These are phyloP conservation scores for Bryoerythrophyllum caledonicum DNA, from an alignment of 225 moss, liverwort and hornwort species.

Conservation along the genomic window DNA sequence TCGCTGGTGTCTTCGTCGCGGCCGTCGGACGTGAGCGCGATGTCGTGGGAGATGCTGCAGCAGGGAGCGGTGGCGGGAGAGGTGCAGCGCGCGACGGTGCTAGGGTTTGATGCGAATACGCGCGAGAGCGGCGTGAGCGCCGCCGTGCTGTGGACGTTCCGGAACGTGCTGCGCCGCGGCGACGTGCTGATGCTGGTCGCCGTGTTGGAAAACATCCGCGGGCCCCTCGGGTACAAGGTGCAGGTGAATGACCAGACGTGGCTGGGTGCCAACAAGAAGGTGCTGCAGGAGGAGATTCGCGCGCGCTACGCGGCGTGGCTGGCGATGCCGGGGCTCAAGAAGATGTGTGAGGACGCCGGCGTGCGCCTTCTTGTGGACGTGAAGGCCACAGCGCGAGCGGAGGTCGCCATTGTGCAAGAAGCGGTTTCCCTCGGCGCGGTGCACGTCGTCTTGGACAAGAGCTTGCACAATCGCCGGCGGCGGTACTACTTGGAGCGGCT, in stretches of 20 bases:
- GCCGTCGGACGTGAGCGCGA: conserved; percentile 30
- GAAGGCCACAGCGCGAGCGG: conserved; percentile 20
- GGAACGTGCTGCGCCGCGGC: conserved; percentile 24
- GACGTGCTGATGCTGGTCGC: conserved; percentile 40
- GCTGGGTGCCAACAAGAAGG: conserved; percentile 41
- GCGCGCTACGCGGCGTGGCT: conserved; percentile 18
- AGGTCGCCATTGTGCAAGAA: conserved; percentile 38
- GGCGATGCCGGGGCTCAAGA: conserved; percentile 22
- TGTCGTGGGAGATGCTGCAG: background rate
- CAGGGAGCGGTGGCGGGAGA: background rate
- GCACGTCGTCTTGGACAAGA: conserved; percentile 57
- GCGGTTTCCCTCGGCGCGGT: conserved; percentile 24
- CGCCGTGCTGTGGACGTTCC: conserved; percentile 32
- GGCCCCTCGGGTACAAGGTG: conserved; percentile 47
- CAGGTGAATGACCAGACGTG: conserved; percentile 49
- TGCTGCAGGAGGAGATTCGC: conserved; percentile 20
- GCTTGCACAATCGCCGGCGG: conserved; percentile 42
- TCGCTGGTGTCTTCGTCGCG: conserved; percentile 28
- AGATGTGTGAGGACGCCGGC: conserved; percentile 24
- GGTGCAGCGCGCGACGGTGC: conserved; percentile 20
- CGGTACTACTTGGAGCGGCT: conserved; percentile 44
- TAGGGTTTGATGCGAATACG: conserved; percentile 46
- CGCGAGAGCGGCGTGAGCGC: conserved; percentile 20
- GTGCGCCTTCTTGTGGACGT: conserved; percentile 36
- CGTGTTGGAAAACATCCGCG: conserved; percentile 36